These are phyloP conservation scores for Beauveria medogensis DNA, from an alignment of 2,329 filamentous ascomycete species.

Conservation along the genomic window DNA sequence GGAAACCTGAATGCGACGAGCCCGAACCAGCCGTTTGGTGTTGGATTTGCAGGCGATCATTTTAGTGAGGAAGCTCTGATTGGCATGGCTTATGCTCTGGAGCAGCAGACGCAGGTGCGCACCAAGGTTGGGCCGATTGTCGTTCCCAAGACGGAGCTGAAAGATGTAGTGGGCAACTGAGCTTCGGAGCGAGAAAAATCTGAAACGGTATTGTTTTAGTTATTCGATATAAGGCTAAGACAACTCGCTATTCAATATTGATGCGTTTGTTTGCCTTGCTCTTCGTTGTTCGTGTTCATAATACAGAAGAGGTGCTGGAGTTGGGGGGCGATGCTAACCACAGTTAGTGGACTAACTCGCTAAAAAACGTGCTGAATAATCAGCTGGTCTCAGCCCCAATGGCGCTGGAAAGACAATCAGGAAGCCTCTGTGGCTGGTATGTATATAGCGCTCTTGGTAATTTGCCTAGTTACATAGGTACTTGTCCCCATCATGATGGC, in stretches of 20 bases:
- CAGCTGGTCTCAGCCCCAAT: neutral
- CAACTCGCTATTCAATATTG: neutral
- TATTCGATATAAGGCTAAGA: neutral
- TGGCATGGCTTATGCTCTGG: constrained; percentile 59
- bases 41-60: constrained; percentile 51
- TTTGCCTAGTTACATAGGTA: too few relatives aligned
- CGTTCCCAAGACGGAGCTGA: constrained; percentile 24
- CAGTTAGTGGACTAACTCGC: neutral
- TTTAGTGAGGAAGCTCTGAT: constrained; percentile 55
- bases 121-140: constrained; percentile 21
- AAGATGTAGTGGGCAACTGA: constrained; percentile 16
- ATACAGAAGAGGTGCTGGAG: too few relatives aligned
- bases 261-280: too few relatives aligned
- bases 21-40: constrained; percentile 53
- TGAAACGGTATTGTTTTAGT: neutral
- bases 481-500: neutral
- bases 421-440: neutral
- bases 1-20: constrained; percentile 43
- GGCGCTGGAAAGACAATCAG: too few relatives aligned
- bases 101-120: constrained; percentile 43
- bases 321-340: too few relatives aligned
- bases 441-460: neutral
- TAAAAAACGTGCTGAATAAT: constrained; percentile 3
- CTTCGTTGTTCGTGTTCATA: too few relatives aligned
- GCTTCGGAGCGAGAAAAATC: neutral